Percentiles rank a stretch among this genome's conserved stretches.
Conservation (phyloP, 257 asterid genomes). For the Solanum acaule region DNA sequence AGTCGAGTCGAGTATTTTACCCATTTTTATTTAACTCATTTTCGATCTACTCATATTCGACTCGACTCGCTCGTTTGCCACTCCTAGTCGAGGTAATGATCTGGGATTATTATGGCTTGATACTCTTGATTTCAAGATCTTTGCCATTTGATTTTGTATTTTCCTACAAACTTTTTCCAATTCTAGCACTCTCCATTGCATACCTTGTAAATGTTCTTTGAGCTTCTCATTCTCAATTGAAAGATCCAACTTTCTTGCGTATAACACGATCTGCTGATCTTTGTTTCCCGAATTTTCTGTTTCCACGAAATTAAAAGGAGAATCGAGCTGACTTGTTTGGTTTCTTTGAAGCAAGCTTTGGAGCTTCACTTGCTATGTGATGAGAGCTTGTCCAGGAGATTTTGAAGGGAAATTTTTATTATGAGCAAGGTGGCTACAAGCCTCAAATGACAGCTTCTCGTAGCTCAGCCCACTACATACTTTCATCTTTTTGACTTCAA, state of each 20-base stretch:
- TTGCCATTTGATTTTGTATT: too few relatives aligned
- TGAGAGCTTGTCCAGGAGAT: neutral
- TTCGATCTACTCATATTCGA: too few relatives aligned
- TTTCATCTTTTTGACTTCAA: constrained; percentile 50
- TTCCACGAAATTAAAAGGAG: constrained; percentile 9
- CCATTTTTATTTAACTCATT: too few relatives aligned
- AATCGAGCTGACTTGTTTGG: constrained; percentile 7
- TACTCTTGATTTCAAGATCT: too few relatives aligned
- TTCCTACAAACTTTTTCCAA: too few relatives aligned
- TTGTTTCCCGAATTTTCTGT: neutral
- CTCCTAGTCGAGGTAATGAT: constrained; percentile 34
- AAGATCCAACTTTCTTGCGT: constrained; percentile 42
- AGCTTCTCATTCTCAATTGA: constrained; percentile 56
- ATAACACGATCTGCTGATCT: constrained; percentile 48
- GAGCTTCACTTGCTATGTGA: too few relatives aligned
- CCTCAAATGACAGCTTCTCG: constrained; percentile 54
- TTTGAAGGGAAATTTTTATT: neutral
- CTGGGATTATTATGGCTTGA: constrained; percentile 33
- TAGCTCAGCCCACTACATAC: constrained; percentile 45
- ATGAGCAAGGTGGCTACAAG: constrained; percentile 40
- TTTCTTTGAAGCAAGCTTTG: constrained; percentile 34
- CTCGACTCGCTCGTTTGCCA: too few relatives aligned
- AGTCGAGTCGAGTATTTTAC: rapidly evolving
- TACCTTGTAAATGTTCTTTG: constrained; percentile 58
- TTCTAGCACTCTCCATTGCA: too few relatives aligned